phyloP scores from a whole-genome alignment of 2,329 filamentous ascomycete genomes.

The Seiridium cupressi region DNA sequence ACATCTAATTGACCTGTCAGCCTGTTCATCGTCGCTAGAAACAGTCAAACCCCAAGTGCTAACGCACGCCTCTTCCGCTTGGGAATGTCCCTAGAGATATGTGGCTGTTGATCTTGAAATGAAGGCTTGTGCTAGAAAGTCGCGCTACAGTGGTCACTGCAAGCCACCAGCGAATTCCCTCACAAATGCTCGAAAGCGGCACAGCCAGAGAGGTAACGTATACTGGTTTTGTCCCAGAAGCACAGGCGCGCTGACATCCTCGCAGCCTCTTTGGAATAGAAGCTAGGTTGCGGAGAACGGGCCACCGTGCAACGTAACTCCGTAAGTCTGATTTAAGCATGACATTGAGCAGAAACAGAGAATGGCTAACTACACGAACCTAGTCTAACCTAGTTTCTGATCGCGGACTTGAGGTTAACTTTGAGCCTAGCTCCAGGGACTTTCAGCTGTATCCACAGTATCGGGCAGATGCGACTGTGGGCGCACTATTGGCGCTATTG shows the following conservation, averaged over 20 bases:
- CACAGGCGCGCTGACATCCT: neutral
- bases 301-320: neutral
- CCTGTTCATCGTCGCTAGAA: no score
- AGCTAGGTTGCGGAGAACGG: neutral
- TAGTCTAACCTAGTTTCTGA: neutral
- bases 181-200: no score
- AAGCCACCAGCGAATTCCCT: neutral
- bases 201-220: neutral
- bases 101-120: neutral
- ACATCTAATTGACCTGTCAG: no score
- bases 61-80: neutral
- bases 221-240: neutral
- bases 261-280: neutral
- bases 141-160: neutral
- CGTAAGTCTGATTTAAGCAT: neutral
- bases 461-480: neutral
- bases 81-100: neutral
- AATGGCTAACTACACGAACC: neutral
- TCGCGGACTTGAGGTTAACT: neutral
- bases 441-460: slow-evolving; percentile 2
- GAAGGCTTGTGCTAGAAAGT: neutral
- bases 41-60: neutral
- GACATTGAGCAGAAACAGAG: neutral
- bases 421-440: neutral
- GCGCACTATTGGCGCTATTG: neutral